Percentiles rank a stretch among this genome's conserved stretches.
phyloP scores from a whole-genome alignment of 1,139 yeast genomes.

The Yamadazyma dendronema region DNA sequence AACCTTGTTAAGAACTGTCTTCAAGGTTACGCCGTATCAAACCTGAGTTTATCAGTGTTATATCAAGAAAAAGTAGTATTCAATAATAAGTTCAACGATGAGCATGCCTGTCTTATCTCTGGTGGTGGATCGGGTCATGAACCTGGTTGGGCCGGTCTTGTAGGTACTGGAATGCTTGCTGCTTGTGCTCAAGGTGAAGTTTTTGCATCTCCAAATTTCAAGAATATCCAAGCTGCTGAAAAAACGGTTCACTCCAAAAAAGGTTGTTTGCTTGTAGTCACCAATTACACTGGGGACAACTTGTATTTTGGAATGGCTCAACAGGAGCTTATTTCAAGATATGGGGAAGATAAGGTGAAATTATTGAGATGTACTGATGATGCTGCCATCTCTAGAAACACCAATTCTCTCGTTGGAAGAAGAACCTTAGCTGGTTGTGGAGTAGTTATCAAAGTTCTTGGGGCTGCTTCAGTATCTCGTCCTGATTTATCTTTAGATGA shows the following conservation, averaged over 20 bases:
- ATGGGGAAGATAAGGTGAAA: slow-evolving; percentile 20
- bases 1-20: slow-evolving; percentile 20
- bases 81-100: slow-evolving; percentile 25
- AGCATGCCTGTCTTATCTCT: slow-evolving; percentile 33
- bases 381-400: slow-evolving; percentile 45
- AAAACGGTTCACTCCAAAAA: slow-evolving; percentile 22
- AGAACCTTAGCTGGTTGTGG: slow-evolving; percentile 50
- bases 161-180: slow-evolving; percentile 43
- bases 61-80: slow-evolving; percentile 36
- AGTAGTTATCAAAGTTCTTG: slow-evolving; percentile 42
- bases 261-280: slow-evolving; percentile 23
- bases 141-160: slow-evolving; percentile 46
- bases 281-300: slow-evolving; percentile 34
- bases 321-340: slow-evolving; percentile 27
- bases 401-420: slow-evolving; percentile 47
- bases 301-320: slow-evolving; percentile 36
- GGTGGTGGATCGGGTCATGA: slow-evolving; percentile 46
- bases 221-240: slow-evolving; percentile 40
- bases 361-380: slow-evolving; percentile 38
- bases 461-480: slow-evolving; percentile 39
- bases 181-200: slow-evolving; percentile 49
- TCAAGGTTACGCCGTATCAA: slow-evolving; percentile 18
- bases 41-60: slow-evolving; percentile 19
- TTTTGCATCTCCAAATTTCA: slow-evolving; percentile 45
- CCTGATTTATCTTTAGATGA: slow-evolving; percentile 25